Evolutionary conservation across 305 asterid species (phyloP).

Genomic region (Fraxinus sp.): DNA sequence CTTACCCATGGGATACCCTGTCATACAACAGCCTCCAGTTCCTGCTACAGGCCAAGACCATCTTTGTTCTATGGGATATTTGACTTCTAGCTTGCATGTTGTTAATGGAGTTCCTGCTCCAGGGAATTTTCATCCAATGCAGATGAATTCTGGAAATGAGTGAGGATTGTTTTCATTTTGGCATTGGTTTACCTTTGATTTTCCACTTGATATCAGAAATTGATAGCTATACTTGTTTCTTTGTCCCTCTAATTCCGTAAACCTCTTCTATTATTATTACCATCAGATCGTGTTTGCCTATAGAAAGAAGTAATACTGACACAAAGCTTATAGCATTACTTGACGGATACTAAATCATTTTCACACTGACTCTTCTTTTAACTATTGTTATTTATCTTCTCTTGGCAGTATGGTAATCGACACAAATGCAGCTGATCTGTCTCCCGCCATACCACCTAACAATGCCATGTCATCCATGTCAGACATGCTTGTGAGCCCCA

Average conservation of each 20-base stretch:
- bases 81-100: constrained; percentile 61
- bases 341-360: not conserved
- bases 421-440: constrained; percentile 47
- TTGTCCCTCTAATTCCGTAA: not conserved
- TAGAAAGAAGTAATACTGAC: not conserved
- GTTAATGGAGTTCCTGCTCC: constrained; percentile 92
- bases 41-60: constrained; percentile 81
- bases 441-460: constrained; percentile 61
- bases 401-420: constrained; percentile 62
- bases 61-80: constrained; percentile 67
- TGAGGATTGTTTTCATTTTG: constrained; percentile 36
- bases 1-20: constrained; percentile 93
- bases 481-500: constrained; percentile 84
- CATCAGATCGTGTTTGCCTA: not conserved
- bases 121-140: constrained; percentile 75
- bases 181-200: constrained; percentile 12
- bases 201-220: constrained; percentile 9
- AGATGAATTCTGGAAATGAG: constrained; percentile 81
- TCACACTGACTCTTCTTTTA: not conserved
- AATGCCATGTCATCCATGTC: constrained; percentile 72
- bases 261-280: not conserved
- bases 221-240: not conserved
- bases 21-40: constrained; percentile 71
- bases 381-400: not conserved
- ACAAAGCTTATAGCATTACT: not conserved